A percentile compares a stretch with the other conserved stretches of the same genome.
phyloP scores from a whole-genome alignment of 345 rosid species.

The Salix caprea region DNA sequence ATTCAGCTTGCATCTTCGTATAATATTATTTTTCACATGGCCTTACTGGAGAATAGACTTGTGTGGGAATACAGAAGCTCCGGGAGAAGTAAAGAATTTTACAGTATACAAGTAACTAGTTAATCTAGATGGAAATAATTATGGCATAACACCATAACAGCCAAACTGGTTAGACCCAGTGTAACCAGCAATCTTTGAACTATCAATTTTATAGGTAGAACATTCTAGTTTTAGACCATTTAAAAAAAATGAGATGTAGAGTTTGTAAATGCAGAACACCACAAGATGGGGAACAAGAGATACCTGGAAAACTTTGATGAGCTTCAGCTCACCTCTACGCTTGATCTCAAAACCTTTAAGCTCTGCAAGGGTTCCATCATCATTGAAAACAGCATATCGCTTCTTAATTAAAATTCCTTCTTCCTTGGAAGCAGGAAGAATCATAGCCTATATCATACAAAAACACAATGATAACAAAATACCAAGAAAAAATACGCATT shows the following conservation, averaged over 20 bases:
- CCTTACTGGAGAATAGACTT: neutral
- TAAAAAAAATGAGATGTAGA: neutral
- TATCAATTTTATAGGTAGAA: neutral
- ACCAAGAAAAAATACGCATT: conserved; percentile 6
- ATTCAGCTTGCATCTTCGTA: neutral
- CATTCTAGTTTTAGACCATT: neutral
- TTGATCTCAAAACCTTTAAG: conserved; percentile 99
- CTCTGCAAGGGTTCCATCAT: conserved; percentile 97
- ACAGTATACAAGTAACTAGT: no score
- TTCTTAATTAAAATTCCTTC: conserved; percentile 92
- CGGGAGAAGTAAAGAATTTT: no score
- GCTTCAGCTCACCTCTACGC: conserved; percentile 98
- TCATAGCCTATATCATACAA: conserved; percentile 70
- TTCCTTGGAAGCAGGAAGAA: conserved; percentile 98
- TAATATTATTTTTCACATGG: neutral
- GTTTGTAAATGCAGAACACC: neutral
- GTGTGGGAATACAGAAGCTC: no score
- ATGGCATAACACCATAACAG: neutral
- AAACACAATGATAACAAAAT: conserved; percentile 13
- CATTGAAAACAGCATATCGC: conserved; percentile 97
- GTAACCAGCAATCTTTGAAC: neutral
- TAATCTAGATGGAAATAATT: neutral
- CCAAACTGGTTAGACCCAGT: neutral
- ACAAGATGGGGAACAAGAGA: neutral
- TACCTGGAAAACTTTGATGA: conserved; percentile 98